These are phyloP conservation scores for Pilatotrama ljubarskyi DNA, from an alignment of 768 basidiomycete genomes.

Conservation along the genomic window DNA sequence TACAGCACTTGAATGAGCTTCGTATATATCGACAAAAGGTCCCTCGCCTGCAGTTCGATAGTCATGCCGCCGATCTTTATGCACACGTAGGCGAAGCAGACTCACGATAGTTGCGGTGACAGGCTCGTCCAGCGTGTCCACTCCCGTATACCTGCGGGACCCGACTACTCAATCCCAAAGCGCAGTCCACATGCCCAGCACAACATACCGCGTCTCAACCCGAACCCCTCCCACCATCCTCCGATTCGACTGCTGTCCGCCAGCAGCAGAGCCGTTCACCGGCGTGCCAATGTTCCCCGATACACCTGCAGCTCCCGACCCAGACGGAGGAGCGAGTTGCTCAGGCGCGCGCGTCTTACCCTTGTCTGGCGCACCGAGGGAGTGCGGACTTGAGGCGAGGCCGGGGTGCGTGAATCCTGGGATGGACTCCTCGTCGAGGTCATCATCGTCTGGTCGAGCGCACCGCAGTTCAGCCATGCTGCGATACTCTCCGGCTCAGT, in stretches of 20 bases:
- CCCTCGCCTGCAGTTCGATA: conserved; percentile 63
- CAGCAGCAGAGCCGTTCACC: conserved; percentile 34
- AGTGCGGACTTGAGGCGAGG: conserved; percentile 37
- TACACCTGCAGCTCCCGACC: conserved; percentile 38
- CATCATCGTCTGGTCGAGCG: conserved; percentile 60
- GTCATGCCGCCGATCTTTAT: neutral
- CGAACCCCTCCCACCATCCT: conserved; percentile 81
- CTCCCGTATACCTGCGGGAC: conserved; percentile 64
- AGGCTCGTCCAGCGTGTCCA: conserved; percentile 91
- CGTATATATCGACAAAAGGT: conserved; percentile 85
- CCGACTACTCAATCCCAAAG: neutral
- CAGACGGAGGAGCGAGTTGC: conserved; percentile 47
- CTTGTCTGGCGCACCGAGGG: conserved; percentile 53
- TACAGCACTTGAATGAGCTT: conserved; percentile 95
- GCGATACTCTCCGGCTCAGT: neutral
- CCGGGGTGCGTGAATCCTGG: conserved; percentile 75
- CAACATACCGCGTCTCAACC: conserved; percentile 80
- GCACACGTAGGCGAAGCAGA: conserved; percentile 18
- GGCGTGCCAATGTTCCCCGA: conserved; percentile 73
- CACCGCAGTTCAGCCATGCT: neutral
- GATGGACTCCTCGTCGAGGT: conserved; percentile 79
- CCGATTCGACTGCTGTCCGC: conserved; percentile 46
- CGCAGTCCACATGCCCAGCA: neutral
- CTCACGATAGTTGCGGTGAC: conserved; percentile 85
- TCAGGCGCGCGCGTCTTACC: conserved; percentile 69